Percentiles rank a stretch among this genome's conserved stretches.
phyloP scores from a whole-genome alignment of 2,329 filamentous ascomycete genomes.

The Sarocladium oryzae region DNA sequence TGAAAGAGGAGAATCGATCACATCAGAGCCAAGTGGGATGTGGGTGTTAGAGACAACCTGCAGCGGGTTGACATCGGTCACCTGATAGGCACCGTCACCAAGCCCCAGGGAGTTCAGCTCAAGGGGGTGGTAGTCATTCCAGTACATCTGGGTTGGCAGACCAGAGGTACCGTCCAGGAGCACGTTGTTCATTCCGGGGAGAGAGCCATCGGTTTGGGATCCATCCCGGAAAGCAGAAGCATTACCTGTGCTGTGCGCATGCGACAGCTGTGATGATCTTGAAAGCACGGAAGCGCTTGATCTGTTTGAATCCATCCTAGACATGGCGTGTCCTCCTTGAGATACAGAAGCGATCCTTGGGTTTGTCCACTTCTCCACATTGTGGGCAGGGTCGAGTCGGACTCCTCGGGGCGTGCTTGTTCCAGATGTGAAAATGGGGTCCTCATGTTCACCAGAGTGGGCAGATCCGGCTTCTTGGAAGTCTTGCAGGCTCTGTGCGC shows the following conservation, averaged over 20 bases:
- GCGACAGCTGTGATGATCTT: slow-evolving; percentile 43
- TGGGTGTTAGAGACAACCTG: slow-evolving; percentile 49
- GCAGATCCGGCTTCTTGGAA: slow-evolving; percentile 44
- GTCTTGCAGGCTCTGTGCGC: slow-evolving; percentile 53
- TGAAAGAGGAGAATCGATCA: slow-evolving; percentile 42
- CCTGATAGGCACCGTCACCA: slow-evolving; percentile 34
- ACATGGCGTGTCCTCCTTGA: slow-evolving; percentile 31
- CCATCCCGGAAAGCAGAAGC: slow-evolving; percentile 35
- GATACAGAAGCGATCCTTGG: slow-evolving; percentile 26
- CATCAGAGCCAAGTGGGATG: slow-evolving; percentile 47
- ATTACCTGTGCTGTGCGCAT: slow-evolving; percentile 48
- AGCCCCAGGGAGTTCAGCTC: slow-evolving; percentile 33
- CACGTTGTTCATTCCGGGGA: slow-evolving; percentile 16
- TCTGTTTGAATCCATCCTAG: slow-evolving; percentile 31
- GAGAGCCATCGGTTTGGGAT: slow-evolving; percentile 21
- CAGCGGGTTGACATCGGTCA: slow-evolving; percentile 36
- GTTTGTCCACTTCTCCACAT: slow-evolving; percentile 42
- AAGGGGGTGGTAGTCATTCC: slow-evolving; percentile 39
- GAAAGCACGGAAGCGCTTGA: slow-evolving; percentile 40
- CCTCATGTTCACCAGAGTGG: slow-evolving; percentile 47
- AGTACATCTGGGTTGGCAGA: slow-evolving; percentile 44
- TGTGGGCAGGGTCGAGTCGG: slow-evolving; percentile 37
- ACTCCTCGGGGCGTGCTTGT: slow-evolving; percentile 47
- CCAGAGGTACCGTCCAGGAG: slow-evolving; percentile 43
- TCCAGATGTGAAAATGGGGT: slow-evolving; percentile 48